These are phyloP conservation scores for Russula griseocarnosa DNA, from an alignment of 768 basidiomycete genomes.

Conservation along the genomic window DNA sequence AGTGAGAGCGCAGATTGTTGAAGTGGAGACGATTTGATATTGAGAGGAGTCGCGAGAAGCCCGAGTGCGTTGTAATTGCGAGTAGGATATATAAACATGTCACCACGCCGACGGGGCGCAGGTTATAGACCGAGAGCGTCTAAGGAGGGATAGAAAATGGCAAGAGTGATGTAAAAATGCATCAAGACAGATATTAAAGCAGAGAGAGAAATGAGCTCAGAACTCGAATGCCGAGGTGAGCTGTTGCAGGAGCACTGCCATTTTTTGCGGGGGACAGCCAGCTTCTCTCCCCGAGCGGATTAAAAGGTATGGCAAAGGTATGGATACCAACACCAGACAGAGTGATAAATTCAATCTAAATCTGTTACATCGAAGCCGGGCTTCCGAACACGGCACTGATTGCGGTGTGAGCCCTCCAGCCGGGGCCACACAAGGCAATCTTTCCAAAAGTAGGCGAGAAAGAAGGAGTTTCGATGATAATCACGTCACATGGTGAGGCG, in stretches of 20 bases:
- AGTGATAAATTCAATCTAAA: conserved; percentile 11
- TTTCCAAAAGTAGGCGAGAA: conserved; percentile 21
- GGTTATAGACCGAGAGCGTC: conserved; percentile 13
- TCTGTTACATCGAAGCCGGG: conserved; percentile 20
- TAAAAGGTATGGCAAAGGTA: conserved; percentile 9
- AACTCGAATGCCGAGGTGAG: conserved; percentile 16
- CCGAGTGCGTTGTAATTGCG: conserved; percentile 10
- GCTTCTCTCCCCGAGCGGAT: conserved; percentile 16
- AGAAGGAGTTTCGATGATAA: conserved; percentile 10
- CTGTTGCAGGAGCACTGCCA: conserved; percentile 20
- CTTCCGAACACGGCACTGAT: conserved; percentile 9
- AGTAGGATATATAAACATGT: conserved; percentile 24
- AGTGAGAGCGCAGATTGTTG: background rate
- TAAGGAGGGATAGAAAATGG: conserved; percentile 11
- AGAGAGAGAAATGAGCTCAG: conserved; percentile 9
- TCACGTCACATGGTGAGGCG: conserved; percentile 20
- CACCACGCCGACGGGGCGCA: conserved; percentile 14
- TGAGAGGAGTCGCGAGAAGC: conserved; percentile 7
- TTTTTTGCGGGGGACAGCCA: conserved; percentile 13
- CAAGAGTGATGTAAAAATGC: conserved; percentile 7
- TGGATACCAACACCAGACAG: conserved; percentile 21
- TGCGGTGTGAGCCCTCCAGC: conserved; percentile 7
- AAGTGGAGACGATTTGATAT: conserved; percentile 5
- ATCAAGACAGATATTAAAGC: conserved; percentile 15
- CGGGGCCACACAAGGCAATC: conserved; percentile 18